Percentiles rank a stretch among this genome's conserved stretches.
Evolutionary conservation across 225 moss, liverwort and hornwort species (phyloP).

Genomic region (Sphagnum tenellum): DNA sequence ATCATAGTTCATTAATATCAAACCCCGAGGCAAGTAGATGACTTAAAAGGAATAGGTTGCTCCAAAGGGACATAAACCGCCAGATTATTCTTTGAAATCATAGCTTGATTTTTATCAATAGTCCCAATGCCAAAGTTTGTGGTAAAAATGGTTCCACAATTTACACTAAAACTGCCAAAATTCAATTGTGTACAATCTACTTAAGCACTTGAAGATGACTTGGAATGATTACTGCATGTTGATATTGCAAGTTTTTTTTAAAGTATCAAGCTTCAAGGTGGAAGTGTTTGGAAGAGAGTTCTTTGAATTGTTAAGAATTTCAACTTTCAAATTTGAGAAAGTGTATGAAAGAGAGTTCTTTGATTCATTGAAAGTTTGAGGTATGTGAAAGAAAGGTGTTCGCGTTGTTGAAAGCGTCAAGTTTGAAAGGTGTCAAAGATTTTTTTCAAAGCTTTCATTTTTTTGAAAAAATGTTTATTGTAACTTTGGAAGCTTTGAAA

Average conservation of each 20-base stretch:
- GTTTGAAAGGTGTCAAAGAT: too few species aligned
- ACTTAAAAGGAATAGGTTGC: slow-evolving; percentile 25
- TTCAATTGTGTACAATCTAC: slow-evolving; percentile 79
- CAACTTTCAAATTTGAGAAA: too few species aligned
- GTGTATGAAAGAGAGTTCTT: too few species aligned
- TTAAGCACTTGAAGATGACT: slow-evolving; percentile 80
- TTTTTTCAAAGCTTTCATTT: too few species aligned
- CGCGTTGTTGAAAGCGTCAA: too few species aligned
- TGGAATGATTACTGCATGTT: slow-evolving; percentile 86
- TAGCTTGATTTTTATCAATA: slow-evolving; percentile 18
- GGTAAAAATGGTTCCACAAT: slow-evolving; percentile 59
- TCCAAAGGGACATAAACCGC: slow-evolving; percentile 28
- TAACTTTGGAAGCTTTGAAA: too few species aligned
- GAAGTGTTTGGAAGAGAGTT: too few species aligned
- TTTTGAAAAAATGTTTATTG: too few species aligned
- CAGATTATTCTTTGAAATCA: slow-evolving; percentile 23
- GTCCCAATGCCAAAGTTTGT: slow-evolving; percentile 47
- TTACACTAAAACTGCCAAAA: slow-evolving; percentile 87
- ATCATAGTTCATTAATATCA: not conserved
- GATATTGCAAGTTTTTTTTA: slow-evolving; percentile 54
- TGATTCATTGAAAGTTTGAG: too few species aligned
- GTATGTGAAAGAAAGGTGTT: too few species aligned
- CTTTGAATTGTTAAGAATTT: too few species aligned
- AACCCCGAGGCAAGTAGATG: not conserved
- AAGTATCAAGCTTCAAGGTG: too few species aligned